Evolutionary conservation across 305 asterid genomes (phyloP), one percentile per base, ranked within the genome.

Genomic region (Fraxinus velutina): DNA sequence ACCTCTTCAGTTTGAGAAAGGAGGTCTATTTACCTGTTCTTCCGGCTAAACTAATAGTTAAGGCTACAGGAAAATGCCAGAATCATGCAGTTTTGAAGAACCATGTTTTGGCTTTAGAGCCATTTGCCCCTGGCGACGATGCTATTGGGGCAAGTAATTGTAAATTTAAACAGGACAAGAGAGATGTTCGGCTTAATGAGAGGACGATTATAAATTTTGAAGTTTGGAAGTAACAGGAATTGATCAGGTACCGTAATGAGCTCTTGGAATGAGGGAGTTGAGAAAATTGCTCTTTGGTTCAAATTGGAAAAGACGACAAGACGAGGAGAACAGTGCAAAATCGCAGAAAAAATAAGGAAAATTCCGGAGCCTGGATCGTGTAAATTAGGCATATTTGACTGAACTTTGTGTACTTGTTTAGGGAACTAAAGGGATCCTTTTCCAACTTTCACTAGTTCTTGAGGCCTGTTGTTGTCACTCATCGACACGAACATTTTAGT

Each of bases 1-100:
- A 0, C 98, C 98, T 73, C 86, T 92, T 81, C 95, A 84, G 12
- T 84, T 29, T 73, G 88, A 91, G 85, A 97, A 90, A 86, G 83
- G 93, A 90, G 81, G 89, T 86, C 4, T 78, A 84, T 64, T 80
- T 90, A 83, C 92, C 93, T 86, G 85, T 85, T 78, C 80, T 88
- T 79, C 94, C 94, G 4, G 84, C 83, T 81, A 90, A 85, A 82
- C 80, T 88, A 81, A 79, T 75, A 57, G 92, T 87, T 66, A 92
- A 85, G 47, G 47, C 85, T 64, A 19, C 66, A 71, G 80, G 79
- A n/a, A 82, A 77, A 79, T 83, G 81, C 82, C 82, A 81, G 77
- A 84, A 81, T 22, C 83, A 62, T 39, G 89, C 82, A 79, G 78
- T 52, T 80, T 15, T 33, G 70, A 88, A 81, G 72, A 85, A 86